phyloP scores from a whole-genome alignment of 148 eudicot genomes.

The Vaccinium corymbosum region DNA sequence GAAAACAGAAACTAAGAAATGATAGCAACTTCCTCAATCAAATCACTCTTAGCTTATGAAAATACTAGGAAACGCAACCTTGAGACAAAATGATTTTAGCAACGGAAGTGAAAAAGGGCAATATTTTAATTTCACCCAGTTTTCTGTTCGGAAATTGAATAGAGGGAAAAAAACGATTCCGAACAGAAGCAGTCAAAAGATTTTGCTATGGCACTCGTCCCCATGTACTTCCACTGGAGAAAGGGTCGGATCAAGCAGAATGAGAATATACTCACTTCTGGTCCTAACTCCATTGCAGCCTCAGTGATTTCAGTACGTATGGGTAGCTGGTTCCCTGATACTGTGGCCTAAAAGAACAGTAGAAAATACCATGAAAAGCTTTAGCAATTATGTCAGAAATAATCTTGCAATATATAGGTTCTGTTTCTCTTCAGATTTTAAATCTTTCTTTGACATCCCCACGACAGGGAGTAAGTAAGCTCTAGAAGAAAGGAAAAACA shows the following conservation, averaged over 20 bases:
- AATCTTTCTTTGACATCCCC: background rate
- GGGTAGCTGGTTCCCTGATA: slow-evolving; percentile 94
- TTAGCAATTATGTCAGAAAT: too few species aligned
- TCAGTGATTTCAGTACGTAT: slow-evolving; percentile 90
- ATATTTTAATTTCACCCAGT: too few species aligned
- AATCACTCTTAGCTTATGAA: too few species aligned
- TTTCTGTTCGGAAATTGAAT: background rate
- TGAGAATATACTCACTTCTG: slow-evolving; percentile 41
- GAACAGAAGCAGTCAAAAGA: background rate
- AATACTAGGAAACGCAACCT: too few species aligned
- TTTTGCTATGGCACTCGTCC: background rate
- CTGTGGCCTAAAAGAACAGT: slow-evolving; percentile 56
- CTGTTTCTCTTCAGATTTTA: too few species aligned
- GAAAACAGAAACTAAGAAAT: background rate
- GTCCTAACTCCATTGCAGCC: slow-evolving; percentile 89
- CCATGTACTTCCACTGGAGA: too few species aligned
- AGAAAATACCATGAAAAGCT: too few species aligned
- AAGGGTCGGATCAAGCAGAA: background rate
- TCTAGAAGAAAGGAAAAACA: too few species aligned
- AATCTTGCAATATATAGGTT: too few species aligned
- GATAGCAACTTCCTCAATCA: background rate
- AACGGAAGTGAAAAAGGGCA: too few species aligned
- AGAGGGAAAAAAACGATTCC: background rate
- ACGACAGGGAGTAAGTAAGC: background rate
- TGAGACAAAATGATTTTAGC: too few species aligned